phyloP scores from a whole-genome alignment of 2,329 filamentous ascomycete genomes.

The Hymenoscyphus fructigenus region DNA sequence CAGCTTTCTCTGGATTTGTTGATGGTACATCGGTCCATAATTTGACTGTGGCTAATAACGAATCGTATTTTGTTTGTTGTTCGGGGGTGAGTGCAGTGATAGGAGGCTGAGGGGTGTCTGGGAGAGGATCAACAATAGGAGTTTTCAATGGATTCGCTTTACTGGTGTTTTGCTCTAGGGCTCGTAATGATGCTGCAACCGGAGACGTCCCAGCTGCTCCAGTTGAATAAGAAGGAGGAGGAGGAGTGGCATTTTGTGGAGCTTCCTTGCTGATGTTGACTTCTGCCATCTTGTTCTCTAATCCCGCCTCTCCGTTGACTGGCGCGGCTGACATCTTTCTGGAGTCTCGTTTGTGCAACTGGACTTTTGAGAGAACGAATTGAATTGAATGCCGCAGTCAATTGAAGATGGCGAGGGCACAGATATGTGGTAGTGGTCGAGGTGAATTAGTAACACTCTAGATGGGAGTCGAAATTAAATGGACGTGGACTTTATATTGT shows the following conservation, averaged over 20 bases:
- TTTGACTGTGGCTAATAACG: constrained; percentile 68
- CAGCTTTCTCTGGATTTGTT: constrained; percentile 52
- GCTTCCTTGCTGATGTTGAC: constrained; percentile 20
- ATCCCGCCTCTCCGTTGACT: not conserved
- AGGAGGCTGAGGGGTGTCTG: constrained; percentile 41
- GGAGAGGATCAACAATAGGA: constrained; percentile 33
- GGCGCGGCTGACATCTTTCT: constrained; percentile 12
- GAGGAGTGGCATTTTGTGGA: not conserved
- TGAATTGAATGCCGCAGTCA: not conserved
- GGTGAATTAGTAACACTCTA: not conserved
- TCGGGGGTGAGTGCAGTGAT: constrained; percentile 67
- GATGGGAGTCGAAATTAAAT: not conserved
- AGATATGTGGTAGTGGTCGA: not conserved
- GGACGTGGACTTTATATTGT: not conserved
- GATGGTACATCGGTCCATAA: constrained; percentile 70
- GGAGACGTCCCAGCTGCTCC: constrained; percentile 13
- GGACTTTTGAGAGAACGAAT: not conserved
- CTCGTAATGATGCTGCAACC: constrained; percentile 26
- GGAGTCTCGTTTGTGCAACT: not conserved
- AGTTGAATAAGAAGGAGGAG: constrained; percentile 5
- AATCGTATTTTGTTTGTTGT: constrained; percentile 78
- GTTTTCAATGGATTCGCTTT: constrained; percentile 41
- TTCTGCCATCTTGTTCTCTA: constrained; percentile 21
- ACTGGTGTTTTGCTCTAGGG: constrained; percentile 12
- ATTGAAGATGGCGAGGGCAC: not conserved